Evolutionary conservation across 1,284 basidiomycete genomes (phyloP), one percentile per base, ranked within the genome.

Genomic region (Ganoderma sp.): DNA sequence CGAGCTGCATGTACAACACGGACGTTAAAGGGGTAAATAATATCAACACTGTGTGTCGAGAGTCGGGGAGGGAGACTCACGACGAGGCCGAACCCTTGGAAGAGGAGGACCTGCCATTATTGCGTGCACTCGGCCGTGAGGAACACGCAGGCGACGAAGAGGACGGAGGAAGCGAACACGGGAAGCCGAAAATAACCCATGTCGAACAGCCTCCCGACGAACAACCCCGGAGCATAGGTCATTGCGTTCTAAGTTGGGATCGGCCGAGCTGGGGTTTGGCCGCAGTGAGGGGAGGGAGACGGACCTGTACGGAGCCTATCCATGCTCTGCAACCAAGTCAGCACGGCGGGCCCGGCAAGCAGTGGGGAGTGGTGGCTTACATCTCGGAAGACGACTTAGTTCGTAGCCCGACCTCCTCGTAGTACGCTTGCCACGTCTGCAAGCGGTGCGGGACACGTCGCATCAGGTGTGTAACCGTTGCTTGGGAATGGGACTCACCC

Each of bases 51-150:
- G 25, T 28, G 25, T 28, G 25, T 28, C 34, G 9, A 9, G 34
- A 5, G 9, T 7, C 34, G 34, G 34, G 1, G 34, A 15, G 8
- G 5, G 28, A 28, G 28, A 52, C 78, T 66, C 25, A 84, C 79
- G 32, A 84, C 85, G 19, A 81, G 68, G 2, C 78, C 79, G 34
- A 87, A 62, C 3, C 85, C 85, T 66, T 87, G 86, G 15, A 77
- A 83, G 15, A 87, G 78, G 42, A 86, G 69, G 64, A 86, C 79
- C 56, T 89, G 86, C 80, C 83, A 89, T 72, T 84, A 89, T 62
- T 75, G 68, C 5, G 70, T 83, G 63, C 85, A 84, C 73, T 88
- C 80, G 3, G 84, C 84, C 2, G 81, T 76, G 67, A 88, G 78
- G 73, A 88, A 83, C 0, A 83, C 80, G 58, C 79, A 81, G 1